A percentile compares a stretch with the other conserved stretches of the same genome.
These are phyloP conservation scores for Podospora didyma DNA, from an alignment of 495 filamentous ascomycete species.

Conservation along the genomic window DNA sequence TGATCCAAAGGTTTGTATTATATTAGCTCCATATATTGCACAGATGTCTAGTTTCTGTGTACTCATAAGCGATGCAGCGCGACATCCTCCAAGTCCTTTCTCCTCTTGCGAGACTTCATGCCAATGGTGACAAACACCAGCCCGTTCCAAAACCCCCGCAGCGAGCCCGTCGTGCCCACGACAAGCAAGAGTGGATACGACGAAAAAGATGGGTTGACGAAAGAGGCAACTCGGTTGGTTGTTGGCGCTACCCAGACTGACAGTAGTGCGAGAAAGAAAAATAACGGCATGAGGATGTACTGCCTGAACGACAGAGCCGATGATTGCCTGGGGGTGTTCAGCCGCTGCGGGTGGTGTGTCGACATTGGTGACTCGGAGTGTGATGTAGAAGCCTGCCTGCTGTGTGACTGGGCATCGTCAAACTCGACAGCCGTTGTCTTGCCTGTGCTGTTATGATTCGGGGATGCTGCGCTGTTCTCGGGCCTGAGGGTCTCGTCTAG, in stretches of 20 bases:
- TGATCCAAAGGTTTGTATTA: no score
- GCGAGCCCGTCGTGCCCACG: slow-evolving; percentile 37
- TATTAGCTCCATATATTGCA: no score
- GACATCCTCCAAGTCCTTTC: no score
- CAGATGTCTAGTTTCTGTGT: no score
- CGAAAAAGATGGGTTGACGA: slow-evolving; percentile 28
- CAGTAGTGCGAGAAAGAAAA: slow-evolving; percentile 45
- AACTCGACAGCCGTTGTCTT: slow-evolving; percentile 10
- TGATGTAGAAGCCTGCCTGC: no score
- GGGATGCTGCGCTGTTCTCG: slow-evolving; percentile 6
- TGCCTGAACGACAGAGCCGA: slow-evolving; percentile 41
- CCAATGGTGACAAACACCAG: slow-evolving; percentile 42
- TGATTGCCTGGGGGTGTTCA: neutral
- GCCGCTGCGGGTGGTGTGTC: neutral
- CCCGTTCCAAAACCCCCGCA: slow-evolving; percentile 48
- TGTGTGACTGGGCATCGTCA: neutral
- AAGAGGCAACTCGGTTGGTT: slow-evolving; percentile 33
- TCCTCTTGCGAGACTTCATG: slow-evolving; percentile 29
- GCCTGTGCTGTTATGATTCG: slow-evolving; percentile 4
- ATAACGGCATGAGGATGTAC: slow-evolving; percentile 45
- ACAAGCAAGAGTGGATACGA: slow-evolving; percentile 37
- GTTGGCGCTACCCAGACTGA: slow-evolving; percentile 45
- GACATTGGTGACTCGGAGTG: no score
- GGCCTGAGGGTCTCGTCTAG: slow-evolving; percentile 22
- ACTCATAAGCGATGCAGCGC: no score